These are phyloP conservation scores for Calvatia gigantea DNA, from an alignment of 768 basidiomycete species.

Conservation along the genomic window DNA sequence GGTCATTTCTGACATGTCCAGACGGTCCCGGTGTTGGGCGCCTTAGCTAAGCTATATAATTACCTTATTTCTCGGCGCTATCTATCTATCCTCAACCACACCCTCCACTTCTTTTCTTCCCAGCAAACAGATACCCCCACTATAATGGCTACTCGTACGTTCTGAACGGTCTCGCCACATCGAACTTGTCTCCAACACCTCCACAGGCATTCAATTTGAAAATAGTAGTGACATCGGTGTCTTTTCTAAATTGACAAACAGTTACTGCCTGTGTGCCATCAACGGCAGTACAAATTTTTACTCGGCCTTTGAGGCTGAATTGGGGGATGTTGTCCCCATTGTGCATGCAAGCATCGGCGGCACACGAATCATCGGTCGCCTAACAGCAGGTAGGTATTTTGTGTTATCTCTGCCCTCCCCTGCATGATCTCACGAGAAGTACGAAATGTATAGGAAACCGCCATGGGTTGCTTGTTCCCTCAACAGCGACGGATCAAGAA, in stretches of 20 bases:
- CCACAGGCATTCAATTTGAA: constrained; percentile 86
- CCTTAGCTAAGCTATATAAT: constrained; percentile 8
- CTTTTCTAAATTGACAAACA: constrained; percentile 96
- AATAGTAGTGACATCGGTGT: constrained; percentile 96
- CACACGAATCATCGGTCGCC: constrained; percentile 87
- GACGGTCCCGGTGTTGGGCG: constrained; percentile 20
- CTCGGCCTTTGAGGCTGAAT: constrained; percentile 92
- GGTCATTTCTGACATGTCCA: constrained; percentile 14
- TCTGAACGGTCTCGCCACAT: background rate
- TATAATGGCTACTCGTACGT: constrained; percentile 49
- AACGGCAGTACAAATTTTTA: constrained; percentile 97
- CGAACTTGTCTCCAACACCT: constrained; percentile 15
- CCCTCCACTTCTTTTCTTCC: background rate
- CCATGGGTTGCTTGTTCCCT: constrained; percentile 94
- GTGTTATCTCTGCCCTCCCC: background rate
- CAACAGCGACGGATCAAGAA: constrained; percentile 96
- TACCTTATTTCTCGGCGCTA: constrained; percentile 1
- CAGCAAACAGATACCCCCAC: constrained; percentile 4
- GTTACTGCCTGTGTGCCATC: constrained; percentile 92
- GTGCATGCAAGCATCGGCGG: constrained; percentile 95
- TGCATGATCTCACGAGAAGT: background rate
- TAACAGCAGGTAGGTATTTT: constrained; percentile 75
- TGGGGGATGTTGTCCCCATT: constrained; percentile 87
- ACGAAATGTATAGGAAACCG: constrained; percentile 68
- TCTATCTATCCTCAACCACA: constrained; percentile 9